A percentile compares a stretch with the other conserved stretches of the same genome.
Evolutionary conservation across 169 alveolate species (phyloP).

Genomic region (Hammondia hammondi): DNA sequence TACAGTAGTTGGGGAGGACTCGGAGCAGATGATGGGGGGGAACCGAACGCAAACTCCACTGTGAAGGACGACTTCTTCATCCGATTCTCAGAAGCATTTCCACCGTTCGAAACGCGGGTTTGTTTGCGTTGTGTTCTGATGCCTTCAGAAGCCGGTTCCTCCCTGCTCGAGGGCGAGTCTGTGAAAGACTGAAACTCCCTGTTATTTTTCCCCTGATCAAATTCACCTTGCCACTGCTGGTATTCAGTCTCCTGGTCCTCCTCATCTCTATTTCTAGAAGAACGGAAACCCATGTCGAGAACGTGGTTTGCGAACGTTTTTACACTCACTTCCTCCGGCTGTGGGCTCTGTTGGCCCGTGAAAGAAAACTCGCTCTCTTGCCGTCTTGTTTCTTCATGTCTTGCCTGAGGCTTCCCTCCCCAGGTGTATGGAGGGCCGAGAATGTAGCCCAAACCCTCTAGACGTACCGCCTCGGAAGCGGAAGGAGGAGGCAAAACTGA

Average conservation of each 20-base stretch:
- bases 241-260: neutral
- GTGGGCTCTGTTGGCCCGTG: too few relatives aligned
- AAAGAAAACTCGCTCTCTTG: neutral
- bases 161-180: neutral
- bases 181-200: neutral
- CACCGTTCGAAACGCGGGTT: neutral
- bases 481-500: neutral
- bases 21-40: neutral
- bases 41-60: neutral
- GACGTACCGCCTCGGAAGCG: neutral
- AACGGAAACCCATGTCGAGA: too few relatives aligned
- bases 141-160: neutral
- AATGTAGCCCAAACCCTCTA: constrained; percentile 4
- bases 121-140: neutral
- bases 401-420: neutral
- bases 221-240: neutral
- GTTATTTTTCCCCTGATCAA: neutral
- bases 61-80: constrained; percentile 8
- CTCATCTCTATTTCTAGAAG: neutral
- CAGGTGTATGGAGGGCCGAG: constrained; percentile 3
- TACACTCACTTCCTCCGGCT: too few relatives aligned
- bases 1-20: neutral
- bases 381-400: neutral
- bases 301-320: too few relatives aligned
- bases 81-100: neutral